phyloP scores from a whole-genome alignment of 2,329 filamentous ascomycete species.

The Fusarium sp. region DNA sequence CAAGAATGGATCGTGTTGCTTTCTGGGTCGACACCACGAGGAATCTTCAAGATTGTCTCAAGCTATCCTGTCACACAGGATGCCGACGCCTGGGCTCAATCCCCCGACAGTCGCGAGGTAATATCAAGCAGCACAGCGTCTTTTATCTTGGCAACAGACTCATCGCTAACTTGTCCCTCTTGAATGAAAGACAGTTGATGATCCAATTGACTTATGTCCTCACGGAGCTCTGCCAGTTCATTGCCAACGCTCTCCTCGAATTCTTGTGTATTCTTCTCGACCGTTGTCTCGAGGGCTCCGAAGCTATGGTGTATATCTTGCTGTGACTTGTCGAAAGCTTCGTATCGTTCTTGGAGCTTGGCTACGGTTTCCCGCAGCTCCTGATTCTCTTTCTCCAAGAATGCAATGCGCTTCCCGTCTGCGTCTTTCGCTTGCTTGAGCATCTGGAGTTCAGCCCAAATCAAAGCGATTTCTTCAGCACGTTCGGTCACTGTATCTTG shows the following conservation, averaged over 20 bases:
- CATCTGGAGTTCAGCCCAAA: neutral
- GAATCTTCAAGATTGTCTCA: too few species aligned
- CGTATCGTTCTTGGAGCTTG: neutral
- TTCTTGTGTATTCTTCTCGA: neutral
- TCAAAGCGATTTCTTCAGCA: neutral
- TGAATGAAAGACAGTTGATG: neutral
- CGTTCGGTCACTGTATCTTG: neutral
- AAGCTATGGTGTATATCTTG: neutral
- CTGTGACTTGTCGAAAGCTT: neutral
- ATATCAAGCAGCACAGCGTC: conserved; percentile 5
- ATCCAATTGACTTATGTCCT: conserved; percentile 1
- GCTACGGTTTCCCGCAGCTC: neutral
- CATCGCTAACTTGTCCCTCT: neutral
- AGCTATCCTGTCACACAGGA: neutral
- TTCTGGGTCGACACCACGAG: neutral
- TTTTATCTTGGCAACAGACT: conserved; percentile 1
- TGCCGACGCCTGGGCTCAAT: neutral
- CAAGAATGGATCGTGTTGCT: neutral
- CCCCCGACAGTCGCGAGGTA: neutral
- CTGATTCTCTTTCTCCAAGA: neutral
- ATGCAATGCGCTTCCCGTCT: neutral
- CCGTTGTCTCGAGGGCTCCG: neutral
- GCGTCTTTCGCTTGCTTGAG: neutral
- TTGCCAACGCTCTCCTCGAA: neutral
- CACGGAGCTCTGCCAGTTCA: conserved; percentile 4